Evolutionary conservation across 2,329 filamentous ascomycete species (phyloP), one percentile per base, ranked within the genome.

Genomic region (Cercospora sp.): DNA sequence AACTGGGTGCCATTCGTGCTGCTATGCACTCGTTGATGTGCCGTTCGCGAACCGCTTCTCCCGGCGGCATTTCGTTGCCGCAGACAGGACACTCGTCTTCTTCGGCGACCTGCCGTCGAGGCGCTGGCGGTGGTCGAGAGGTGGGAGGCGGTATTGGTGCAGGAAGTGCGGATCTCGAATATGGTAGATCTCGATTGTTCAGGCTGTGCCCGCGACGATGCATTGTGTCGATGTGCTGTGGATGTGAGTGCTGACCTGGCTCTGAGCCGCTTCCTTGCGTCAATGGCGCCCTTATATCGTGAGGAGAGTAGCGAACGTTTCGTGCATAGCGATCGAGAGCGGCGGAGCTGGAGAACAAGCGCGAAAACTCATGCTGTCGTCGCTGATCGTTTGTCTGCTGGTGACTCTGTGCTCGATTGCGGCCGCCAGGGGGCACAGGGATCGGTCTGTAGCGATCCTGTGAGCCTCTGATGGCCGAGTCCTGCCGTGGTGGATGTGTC

Each of bases 71-170:
- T 78, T 93, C 90, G 42, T 83, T 80, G 74, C 91, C 90, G 73
- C 91, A 94, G 55, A 94, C 86, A 0, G 91, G 91, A 69, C 91
- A 94, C 74, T 92, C 90, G 75, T 94, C 91, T 75, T 93, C 91
- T 76, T 94, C 91, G 1, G 77, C 72, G 12, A 83, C 77, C 67
- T 77, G 68, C 5, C 75, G 72, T 12, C 75, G 69, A 1, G 72
- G 67, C 62, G 55, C 58, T 28, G 57, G 58, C 13, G 63, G 64
- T 3, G 53, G 31, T 18, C 26, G 23, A n/a, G 60, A 55, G 12
- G 30, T 9, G 9, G 31, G n/a, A 13, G 53, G 39, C n/a, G 36
- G 65, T 10, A 36, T 31, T 12, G 61, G 45, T 8, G 33, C 48
- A 13, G 64, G 39, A 16, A 58, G 57, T 16, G 39, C 26, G 4